Percentiles rank a stretch among this genome's conserved stretches.
Conservation (phyloP, 805 yeast genomes). For the Starmerella davenportii region DNA sequence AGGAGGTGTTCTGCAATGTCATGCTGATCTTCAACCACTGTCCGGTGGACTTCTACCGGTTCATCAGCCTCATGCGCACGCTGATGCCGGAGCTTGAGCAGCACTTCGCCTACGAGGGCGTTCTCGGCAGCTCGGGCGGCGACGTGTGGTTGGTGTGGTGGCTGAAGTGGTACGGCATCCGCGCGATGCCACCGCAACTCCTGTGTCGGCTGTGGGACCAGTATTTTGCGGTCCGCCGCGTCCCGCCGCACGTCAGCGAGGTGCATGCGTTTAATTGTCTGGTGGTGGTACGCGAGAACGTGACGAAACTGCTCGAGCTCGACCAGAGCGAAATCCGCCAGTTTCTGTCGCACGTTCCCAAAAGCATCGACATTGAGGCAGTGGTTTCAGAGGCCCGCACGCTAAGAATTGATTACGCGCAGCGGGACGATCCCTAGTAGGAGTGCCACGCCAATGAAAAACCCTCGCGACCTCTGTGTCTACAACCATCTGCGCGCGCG, state of each 20-base stretch:
- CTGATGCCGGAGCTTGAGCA: conserved; percentile 58
- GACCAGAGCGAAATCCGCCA: conserved; percentile 83
- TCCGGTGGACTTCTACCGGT: conserved; percentile 24
- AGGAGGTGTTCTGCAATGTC: conserved; percentile 5
- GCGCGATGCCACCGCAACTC: conserved; percentile 63
- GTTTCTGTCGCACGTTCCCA: conserved; percentile 28
- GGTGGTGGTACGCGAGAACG: conserved; percentile 65
- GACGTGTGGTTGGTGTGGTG: conserved; percentile 92
- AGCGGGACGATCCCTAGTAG: neutral
- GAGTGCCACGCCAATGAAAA: too few species aligned
- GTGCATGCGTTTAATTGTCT: conserved; percentile 49
- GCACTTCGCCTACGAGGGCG: conserved; percentile 64
- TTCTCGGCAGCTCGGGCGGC: conserved; percentile 39
- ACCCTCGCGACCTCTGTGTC: too few species aligned
- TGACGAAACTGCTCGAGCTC: conserved; percentile 59
- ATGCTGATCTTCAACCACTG: conserved; percentile 7
- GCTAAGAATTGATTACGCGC: neutral
- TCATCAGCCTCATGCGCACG: conserved; percentile 43
- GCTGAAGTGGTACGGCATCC: conserved; percentile 79
- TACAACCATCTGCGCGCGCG: neutral
- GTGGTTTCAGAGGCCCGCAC: conserved; percentile 10
- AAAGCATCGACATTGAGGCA: conserved; percentile 12
- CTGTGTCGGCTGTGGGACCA: conserved; percentile 84
- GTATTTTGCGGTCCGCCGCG: conserved; percentile 46
- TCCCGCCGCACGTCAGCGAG: neutral